These are phyloP conservation scores for Aspergillus coremiiformis DNA, from an alignment of 495 filamentous ascomycete genomes.

Conservation along the genomic window DNA sequence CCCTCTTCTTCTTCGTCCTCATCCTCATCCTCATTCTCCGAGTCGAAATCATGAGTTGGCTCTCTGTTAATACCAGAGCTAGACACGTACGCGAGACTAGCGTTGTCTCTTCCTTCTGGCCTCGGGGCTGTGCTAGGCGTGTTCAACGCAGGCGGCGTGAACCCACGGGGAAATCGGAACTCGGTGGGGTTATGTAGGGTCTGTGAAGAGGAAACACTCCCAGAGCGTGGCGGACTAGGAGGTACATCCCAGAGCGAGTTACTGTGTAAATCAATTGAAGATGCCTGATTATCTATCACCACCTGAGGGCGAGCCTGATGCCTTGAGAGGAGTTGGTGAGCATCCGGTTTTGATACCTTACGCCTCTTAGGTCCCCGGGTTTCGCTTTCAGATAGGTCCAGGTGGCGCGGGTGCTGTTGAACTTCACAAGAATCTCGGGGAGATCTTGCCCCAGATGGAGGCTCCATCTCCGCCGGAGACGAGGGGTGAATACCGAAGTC, in stretches of 20 bases:
- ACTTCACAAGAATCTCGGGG: not conserved
- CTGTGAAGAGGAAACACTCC: constrained; percentile 22
- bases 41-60: constrained; percentile 12
- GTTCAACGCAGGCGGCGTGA: constrained; percentile 28
- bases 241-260: constrained; percentile 25
- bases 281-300: constrained; percentile 21
- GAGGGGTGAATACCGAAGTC: constrained; percentile 15
- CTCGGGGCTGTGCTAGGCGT: constrained; percentile 26
- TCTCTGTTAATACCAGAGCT: constrained; percentile 17
- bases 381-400: constrained; percentile 4
- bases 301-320: constrained; percentile 14
- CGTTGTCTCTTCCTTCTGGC: constrained; percentile 2
- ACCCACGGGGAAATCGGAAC: constrained; percentile 37
- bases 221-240: constrained; percentile 37
- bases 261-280: constrained; percentile 4
- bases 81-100: constrained; percentile 2
- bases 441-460: not conserved
- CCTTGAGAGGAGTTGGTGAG: constrained; percentile 6
- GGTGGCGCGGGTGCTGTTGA: not conserved
- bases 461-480: constrained; percentile 13
- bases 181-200: constrained; percentile 14
- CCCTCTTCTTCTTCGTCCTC: not conserved
- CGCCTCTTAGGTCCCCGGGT: constrained; percentile 23
- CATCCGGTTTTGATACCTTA: constrained; percentile 24
- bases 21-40: constrained; percentile 5